Evolutionary conservation across 192 early-diverging fungal genomes (phyloP).

Genomic region (Backusella tarrabulga): DNA sequence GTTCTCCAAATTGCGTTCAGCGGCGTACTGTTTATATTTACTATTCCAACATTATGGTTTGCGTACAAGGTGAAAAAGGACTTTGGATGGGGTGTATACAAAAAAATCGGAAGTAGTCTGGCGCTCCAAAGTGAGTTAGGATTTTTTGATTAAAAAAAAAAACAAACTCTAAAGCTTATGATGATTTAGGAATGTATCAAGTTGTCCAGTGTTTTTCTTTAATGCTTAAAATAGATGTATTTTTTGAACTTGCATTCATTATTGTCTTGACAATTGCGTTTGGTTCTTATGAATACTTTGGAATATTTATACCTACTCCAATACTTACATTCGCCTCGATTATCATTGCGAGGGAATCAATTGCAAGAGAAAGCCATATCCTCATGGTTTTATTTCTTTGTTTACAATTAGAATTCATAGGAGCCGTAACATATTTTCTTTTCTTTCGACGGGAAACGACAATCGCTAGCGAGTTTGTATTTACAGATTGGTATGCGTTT

Average conservation of each 20-base stretch:
- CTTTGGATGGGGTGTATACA: slow-evolving; percentile 3
- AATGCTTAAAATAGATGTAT: slow-evolving; percentile 17
- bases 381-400: neutral
- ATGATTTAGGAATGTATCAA: slow-evolving; percentile 7
- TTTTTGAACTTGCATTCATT: slow-evolving; percentile 11
- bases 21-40: neutral
- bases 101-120: neutral
- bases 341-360: neutral
- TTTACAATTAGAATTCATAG: neutral
- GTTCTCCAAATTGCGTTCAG: neutral
- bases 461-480: neutral
- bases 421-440: neutral
- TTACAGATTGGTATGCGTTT: neutral
- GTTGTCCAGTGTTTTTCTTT: slow-evolving; percentile 9
- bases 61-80: neutral
- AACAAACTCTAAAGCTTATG: neutral
- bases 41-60: neutral
- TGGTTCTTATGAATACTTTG: neutral
- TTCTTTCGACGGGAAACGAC: neutral
- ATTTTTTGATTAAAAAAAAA: neutral
- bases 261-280: neutral
- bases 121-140: neutral
- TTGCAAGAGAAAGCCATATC: neutral
- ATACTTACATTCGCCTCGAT: neutral
- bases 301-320: neutral